A percentile compares a stretch with the other conserved stretches of the same genome.
Conservation (phyloP, 805 yeast species). For the Yamadazyma laniorum region DNA sequence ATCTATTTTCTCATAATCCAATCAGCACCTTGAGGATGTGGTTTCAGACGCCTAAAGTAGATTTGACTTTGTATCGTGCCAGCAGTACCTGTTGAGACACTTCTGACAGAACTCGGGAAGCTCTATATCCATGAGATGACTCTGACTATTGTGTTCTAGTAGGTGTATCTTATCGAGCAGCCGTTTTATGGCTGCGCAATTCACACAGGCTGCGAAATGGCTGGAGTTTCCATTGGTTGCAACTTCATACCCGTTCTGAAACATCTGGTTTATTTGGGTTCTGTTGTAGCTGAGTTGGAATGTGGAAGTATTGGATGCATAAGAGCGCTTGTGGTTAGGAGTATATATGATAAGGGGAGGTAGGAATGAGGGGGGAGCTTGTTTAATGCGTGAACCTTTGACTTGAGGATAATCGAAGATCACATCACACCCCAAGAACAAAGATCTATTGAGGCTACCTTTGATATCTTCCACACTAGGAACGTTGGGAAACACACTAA, state of each 20-base stretch:
- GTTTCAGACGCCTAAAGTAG: too few relatives aligned
- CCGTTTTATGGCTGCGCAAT: constrained; percentile 57
- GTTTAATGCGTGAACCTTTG: neutral
- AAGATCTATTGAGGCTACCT: constrained; percentile 18
- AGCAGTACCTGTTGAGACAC: constrained; percentile 16
- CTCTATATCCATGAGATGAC: neutral
- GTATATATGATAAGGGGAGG: constrained; percentile 58
- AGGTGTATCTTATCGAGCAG: constrained; percentile 38
- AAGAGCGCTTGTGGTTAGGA: constrained; percentile 44
- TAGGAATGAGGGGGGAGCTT: constrained; percentile 8
- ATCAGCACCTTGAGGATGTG: too few relatives aligned
- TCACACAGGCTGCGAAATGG: constrained; percentile 47
- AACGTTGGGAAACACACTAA: constrained; percentile 10
- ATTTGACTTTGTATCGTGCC: constrained; percentile 2
- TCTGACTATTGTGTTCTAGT: neutral
- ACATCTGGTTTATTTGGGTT: constrained; percentile 43
- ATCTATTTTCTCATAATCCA: too few relatives aligned
- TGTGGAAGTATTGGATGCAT: constrained; percentile 54
- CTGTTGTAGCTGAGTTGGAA: constrained; percentile 51
- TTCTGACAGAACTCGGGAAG: constrained; percentile 14
- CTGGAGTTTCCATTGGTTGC: constrained; percentile 47
- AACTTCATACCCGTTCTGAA: constrained; percentile 51
- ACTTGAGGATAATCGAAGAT: constrained; percentile 25
- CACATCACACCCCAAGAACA: constrained; percentile 45
- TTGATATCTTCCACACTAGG: constrained; percentile 17